Base-by-base conservation (phyloP, 1,284 basidiomycete genomes). In the Ceraceosorus guamensis region DNA sequence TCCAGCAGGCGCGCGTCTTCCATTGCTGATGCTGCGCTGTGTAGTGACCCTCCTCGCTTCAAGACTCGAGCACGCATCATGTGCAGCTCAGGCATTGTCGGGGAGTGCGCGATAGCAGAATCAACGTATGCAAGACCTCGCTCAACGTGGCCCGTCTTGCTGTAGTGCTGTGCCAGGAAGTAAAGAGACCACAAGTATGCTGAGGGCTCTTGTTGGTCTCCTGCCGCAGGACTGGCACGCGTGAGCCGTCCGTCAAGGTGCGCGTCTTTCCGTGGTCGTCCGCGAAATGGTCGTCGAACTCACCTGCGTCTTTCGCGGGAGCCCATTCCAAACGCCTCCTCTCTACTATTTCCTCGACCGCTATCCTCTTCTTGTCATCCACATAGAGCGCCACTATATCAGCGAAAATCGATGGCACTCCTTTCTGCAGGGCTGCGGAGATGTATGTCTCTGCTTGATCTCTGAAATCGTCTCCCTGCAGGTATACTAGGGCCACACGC, bases 131-230 rank as follows among this genome's bases (percentile, higher is more conserved):
- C 77, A 11, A 97, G 78, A 0, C 93, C 85, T 48, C 81, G 80
- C 4, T 77, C 63, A 4, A 43, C 41, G 31, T 77, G 66, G 6
- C 77, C 77, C 31, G 66, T 70, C 83, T 67, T 62, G 0, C 90
- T 87, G 70, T 93, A 83, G 77, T 96, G 91, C 63, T 96, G 89
- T 0, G 90, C 87, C 48, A 96, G 85, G 81, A 87, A 96, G 80
- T 96, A 97, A 53, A 97, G 83, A 4, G 87, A 85, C 93, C 95
- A 99, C 18, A 98, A 83, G 66, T 93, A 88, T 6, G 85, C 85
- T 1, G 90, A 87, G 0, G 93, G 91, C 30, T 90, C 85, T 43
- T 83, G 78, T 6, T 46, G 78, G 62, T 18, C 77, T 14, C 58
- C 63, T 13, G 37, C 57, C 60, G 16, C 46, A 10, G 18, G n/a